Evolutionary conservation across 1,139 yeast species (phyloP).

Genomic region (Magnusiomyces ingens): DNA sequence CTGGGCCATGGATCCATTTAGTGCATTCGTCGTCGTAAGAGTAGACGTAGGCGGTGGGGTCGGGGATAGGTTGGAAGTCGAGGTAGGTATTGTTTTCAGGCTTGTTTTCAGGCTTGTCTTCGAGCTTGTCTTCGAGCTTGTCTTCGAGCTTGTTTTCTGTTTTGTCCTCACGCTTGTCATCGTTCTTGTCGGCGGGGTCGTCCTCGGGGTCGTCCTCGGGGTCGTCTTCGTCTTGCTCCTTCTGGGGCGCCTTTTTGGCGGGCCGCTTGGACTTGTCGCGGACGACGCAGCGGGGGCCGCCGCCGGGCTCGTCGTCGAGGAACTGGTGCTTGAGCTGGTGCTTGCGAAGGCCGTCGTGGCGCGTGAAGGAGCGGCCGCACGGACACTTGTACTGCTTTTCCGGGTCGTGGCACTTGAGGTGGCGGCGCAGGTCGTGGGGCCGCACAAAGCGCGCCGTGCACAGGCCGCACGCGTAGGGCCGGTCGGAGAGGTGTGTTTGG

Average conservation of each 20-base stretch:
- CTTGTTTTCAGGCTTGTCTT: no score
- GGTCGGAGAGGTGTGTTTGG: constrained; percentile 90
- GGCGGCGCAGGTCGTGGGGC: constrained; percentile 90
- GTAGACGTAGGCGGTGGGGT: no score
- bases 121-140: no score
- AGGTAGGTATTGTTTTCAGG: no score
- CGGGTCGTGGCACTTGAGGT: constrained; percentile 71
- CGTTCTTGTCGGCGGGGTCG: constrained; percentile 13
- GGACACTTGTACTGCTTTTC: constrained; percentile 72
- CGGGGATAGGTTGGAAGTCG: no score
- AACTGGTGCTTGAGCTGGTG: constrained; percentile 75
- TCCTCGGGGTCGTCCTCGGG: constrained; percentile 5
- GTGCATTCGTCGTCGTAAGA: no score
- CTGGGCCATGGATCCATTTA: no score
- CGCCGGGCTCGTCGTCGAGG: constrained; percentile 52
- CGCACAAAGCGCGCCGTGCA: constrained; percentile 67
- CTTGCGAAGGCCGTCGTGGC: constrained; percentile 81
- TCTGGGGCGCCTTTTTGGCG: constrained; percentile 1
- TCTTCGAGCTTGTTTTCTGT: no score
- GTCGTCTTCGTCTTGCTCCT: constrained; percentile 3
- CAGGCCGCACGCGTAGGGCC: constrained; percentile 66
- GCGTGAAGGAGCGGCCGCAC: constrained; percentile 86
- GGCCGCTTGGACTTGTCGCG: background rate
- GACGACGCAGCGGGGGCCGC: constrained; percentile 26
- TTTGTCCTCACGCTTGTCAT: background rate